phyloP scores from a whole-genome alignment of 2,329 filamentous ascomycete species.

The Xylaria sp. region DNA sequence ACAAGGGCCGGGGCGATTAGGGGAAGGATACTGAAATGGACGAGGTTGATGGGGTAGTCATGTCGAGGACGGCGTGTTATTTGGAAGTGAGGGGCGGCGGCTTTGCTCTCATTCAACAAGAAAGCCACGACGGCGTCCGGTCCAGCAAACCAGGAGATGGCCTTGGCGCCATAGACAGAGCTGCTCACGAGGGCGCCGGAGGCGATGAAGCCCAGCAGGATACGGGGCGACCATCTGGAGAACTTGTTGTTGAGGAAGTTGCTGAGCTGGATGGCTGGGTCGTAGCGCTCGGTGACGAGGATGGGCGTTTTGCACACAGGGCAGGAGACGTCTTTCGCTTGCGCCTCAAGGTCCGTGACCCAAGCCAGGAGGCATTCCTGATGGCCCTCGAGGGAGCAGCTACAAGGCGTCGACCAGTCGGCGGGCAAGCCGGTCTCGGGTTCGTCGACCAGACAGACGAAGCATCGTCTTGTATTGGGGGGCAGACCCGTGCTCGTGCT shows the following conservation, averaged over 20 bases:
- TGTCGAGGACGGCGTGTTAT: constrained; percentile 25
- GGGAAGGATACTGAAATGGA: constrained; percentile 58
- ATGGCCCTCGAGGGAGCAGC: constrained; percentile 90
- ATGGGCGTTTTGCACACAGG: constrained; percentile 91
- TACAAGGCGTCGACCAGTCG: constrained; percentile 87
- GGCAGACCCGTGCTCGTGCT: constrained; percentile 35
- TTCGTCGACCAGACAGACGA: constrained; percentile 71
- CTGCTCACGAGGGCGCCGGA: constrained; percentile 63
- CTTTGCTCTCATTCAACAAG: constrained; percentile 46
- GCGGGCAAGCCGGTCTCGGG: constrained; percentile 60
- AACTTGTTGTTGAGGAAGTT: constrained; percentile 67
- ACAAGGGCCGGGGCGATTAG: constrained; percentile 76
- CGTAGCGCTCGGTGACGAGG: constrained; percentile 77
- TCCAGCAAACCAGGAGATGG: constrained; percentile 65
- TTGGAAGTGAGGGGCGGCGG: constrained; percentile 21
- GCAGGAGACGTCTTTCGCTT: constrained; percentile 76
- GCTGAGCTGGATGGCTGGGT: constrained; percentile 75
- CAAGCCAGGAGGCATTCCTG: constrained; percentile 84
- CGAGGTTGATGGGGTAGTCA: constrained; percentile 37
- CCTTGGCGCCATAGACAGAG: constrained; percentile 64
- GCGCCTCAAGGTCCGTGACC: constrained; percentile 87
- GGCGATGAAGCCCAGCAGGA: constrained; percentile 72
- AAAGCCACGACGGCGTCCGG: constrained; percentile 57
- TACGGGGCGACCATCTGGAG: constrained; percentile 66
- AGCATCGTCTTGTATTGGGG: constrained; percentile 61